These are phyloP conservation scores for Phytopythium boreale DNA, from an alignment of 352 stramenopile species.

Conservation along the genomic window DNA sequence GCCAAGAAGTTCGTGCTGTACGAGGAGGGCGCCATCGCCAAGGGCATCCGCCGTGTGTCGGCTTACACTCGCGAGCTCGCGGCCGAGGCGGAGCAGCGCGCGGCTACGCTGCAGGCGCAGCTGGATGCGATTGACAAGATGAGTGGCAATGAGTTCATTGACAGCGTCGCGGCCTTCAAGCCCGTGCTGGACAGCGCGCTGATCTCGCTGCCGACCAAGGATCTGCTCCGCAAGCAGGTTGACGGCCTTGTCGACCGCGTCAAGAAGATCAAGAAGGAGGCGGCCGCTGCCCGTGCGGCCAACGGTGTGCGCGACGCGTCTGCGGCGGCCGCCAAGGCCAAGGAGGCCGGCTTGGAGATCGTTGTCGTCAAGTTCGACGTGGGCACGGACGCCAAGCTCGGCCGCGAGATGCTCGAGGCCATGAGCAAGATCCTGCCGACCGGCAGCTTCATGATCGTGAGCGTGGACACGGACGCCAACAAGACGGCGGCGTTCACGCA, in stretches of 20 bases:
- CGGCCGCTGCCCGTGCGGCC: slow-evolving; percentile 56
- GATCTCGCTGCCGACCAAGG: slow-evolving; percentile 91
- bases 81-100: slow-evolving; percentile 55
- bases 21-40: slow-evolving; percentile 73
- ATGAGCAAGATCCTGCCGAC: slow-evolving; percentile 75
- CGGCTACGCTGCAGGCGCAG: slow-evolving; percentile 68
- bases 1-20: slow-evolving; percentile 74
- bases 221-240: slow-evolving; percentile 74
- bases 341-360: slow-evolving; percentile 58
- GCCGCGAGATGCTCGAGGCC: slow-evolving; percentile 93
- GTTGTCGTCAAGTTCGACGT: slow-evolving; percentile 92
- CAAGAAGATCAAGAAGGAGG: slow-evolving; percentile 82
- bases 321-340: slow-evolving; percentile 50
- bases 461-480: slow-evolving; percentile 87
- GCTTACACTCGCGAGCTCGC: slow-evolving; percentile 48
- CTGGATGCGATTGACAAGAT: slow-evolving; percentile 70
- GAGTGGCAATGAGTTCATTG: slow-evolving; percentile 71
- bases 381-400: slow-evolving; percentile 93
- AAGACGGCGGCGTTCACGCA: slow-evolving; percentile 94
- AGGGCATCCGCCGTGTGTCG: slow-evolving; percentile 73
- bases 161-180: slow-evolving; percentile 90
- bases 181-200: slow-evolving; percentile 85
- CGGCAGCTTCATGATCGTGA: slow-evolving; percentile 93
- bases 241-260: slow-evolving; percentile 70
- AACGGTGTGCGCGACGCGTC: slow-evolving; percentile 66